Evolutionary conservation across 1,284 basidiomycete genomes (phyloP), one percentile per base, ranked within the genome.

Genomic region (Pseudozyma tsukubaensis): DNA sequence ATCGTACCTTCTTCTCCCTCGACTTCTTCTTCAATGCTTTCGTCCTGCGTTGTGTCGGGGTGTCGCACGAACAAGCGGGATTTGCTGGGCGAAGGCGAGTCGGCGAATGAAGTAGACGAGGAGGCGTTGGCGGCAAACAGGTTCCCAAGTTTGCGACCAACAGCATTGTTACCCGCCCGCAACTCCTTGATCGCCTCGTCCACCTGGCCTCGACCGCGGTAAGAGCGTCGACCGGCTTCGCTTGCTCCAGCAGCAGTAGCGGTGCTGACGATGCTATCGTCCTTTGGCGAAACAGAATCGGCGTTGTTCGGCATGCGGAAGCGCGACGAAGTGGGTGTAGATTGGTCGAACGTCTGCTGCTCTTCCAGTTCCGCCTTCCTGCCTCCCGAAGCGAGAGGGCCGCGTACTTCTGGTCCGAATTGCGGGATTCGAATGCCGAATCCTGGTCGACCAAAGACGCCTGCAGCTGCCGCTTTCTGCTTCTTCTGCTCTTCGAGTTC

Each of bases 151-250:
- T 73, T 73, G 10, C 71, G 53, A 36, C 65, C 71, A 10, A 61
- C 63, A 1, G 49, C 68, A 6, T 39, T 39, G 24, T 29, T 29
- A 9, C 78, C 77, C 2, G 57, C 60, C 7, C 75, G 59, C 12
- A 79, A 65, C 47, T 79, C 77, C 21, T 79, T 77, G 70, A 79
- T 80, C 37, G 78, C 77, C 42, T 77, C 78, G 57, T 80, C 75
- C 18, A 79, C 48, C 54, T 77, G 71, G 7, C 78, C 78, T 14
- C 78, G 51, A 4, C 74, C 75, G n/a, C 78, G 55, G 35, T 73
- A 67, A 11, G 52, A 54, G 37, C 62, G 59, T 29, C 75, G 51
- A 13, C 72, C 21, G 14, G 60, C 63, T 5, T 34, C n/a, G 14
- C 58, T 52, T 16, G 42, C 32, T 3, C 16, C 35, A 16, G 47